Evolutionary conservation across 2,329 filamentous ascomycete genomes (phyloP).

Genomic region (Aspergillus sp.): DNA sequence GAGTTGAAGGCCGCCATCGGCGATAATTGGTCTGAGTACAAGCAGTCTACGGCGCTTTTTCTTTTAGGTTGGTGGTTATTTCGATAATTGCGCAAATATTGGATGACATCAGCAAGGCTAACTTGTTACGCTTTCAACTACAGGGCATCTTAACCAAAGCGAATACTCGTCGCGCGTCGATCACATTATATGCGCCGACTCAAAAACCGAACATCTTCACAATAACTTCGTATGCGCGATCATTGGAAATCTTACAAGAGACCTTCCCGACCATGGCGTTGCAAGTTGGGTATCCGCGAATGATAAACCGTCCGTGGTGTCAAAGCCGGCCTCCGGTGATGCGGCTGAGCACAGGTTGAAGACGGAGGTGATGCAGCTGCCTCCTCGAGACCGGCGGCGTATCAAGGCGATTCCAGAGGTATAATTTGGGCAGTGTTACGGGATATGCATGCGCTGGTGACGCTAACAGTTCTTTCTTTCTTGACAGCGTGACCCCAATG

Average conservation of each 20-base stretch:
- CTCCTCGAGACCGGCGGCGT: conserved; percentile 53
- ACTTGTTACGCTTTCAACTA: conserved; percentile 5
- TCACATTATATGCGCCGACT: conserved; percentile 48
- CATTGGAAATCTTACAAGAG: conserved; percentile 52
- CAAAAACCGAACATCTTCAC: conserved; percentile 52
- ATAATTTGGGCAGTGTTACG: conserved; percentile 10
- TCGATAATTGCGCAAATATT: neutral
- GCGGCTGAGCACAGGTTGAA: conserved; percentile 57
- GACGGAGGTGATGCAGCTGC: conserved; percentile 57
- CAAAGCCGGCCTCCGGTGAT: conserved; percentile 51
- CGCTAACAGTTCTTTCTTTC: conserved; percentile 4
- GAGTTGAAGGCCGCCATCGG: conserved; percentile 54
- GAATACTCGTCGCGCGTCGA: conserved; percentile 53
- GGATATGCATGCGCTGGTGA: neutral
- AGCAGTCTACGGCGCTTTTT: conserved; percentile 51
- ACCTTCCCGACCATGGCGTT: conserved; percentile 56
- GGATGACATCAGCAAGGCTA: neutral
- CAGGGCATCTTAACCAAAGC: conserved; percentile 54
- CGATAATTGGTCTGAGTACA: conserved; percentile 56
- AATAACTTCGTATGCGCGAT: conserved; percentile 56
- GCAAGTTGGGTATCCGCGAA: conserved; percentile 60
- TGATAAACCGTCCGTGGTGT: conserved; percentile 44
- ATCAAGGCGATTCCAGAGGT: conserved; percentile 50
- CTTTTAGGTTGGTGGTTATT: conserved; percentile 43
- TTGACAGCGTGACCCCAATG: conserved; percentile 31